Evolutionary conservation across 2,329 filamentous ascomycete species (phyloP), one percentile per base, ranked within the genome.

Genomic region (Arthrobotrys musiformis): DNA sequence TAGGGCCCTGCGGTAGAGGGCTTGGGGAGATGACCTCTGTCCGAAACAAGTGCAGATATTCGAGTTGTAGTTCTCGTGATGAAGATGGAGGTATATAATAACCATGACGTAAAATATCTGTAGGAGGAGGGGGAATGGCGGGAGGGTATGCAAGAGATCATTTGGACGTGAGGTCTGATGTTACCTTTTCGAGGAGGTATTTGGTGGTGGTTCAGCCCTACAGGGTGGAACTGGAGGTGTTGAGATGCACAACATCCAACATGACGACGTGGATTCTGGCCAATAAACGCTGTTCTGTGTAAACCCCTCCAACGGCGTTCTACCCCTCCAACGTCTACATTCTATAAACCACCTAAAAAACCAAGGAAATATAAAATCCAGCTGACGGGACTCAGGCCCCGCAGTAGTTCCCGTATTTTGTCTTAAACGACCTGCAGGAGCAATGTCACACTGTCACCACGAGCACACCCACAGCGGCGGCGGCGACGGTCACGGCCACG

Each of bases 401-500:
- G n/a, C n/a, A n/a, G n/a, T n/a, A n/a, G n/a, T n/a, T n/a, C n/a
- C n/a, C n/a, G n/a, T n/a, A n/a, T n/a, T n/a, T n/a, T n/a, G n/a
- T n/a, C n/a, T n/a, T n/a, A n/a, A n/a, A n/a, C n/a, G n/a, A n/a
- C n/a, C 35, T 42, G 26, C 50, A 62, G 3, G n/a, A n/a, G n/a
- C n/a, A 30, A 76, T 76, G 72, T 76, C 72, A 67, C 69, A 73
- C 64, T 76, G 72, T 19, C 72, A 76, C 35, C 42, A 78, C 61
- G 67, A 78, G 42, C 74, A 77, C 17, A 64, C 66, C 30, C 73
- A 78, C 74, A 61, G 68, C 48, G 35, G 74, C 54, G 74, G 87
- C 80, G 70, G 35, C 35, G 85, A 86, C 79, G 50, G 50, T 56
- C 87, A 89, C 80, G 48, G 63, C 30, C 86, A 86, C 80, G 85